Conservation (phyloP, 1,284 basidiomycete genomes). For the Heterobasidion irregulare region DNA sequence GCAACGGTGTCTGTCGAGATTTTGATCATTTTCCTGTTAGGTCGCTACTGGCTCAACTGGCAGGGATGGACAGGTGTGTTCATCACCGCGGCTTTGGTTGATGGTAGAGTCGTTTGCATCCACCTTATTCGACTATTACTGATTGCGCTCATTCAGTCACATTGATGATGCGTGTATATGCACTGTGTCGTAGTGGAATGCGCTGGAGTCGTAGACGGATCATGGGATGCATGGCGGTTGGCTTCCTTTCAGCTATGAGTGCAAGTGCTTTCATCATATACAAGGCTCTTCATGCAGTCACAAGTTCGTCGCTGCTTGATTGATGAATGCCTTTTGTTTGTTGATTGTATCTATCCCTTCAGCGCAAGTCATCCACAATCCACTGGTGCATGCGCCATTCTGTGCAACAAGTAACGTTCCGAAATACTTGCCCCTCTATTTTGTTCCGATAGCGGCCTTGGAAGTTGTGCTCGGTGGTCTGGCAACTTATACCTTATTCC, state of each 20-base stretch:
- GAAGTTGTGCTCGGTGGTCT: neutral
- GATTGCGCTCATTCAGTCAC: neutral
- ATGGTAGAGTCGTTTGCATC: neutral
- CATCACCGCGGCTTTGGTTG: neutral
- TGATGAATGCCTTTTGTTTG: neutral
- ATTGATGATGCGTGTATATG: neutral
- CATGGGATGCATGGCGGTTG: neutral
- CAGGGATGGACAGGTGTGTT: neutral
- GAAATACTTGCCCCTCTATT: neutral
- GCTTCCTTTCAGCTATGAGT: neutral
- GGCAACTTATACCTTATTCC: neutral
- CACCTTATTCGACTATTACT: neutral
- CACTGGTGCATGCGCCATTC: neutral
- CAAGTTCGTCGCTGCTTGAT: neutral
- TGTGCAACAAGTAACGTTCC: neutral
- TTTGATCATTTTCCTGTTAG: neutral
- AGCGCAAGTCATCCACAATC: neutral
- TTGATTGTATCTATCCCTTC: neutral
- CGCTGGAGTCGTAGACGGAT: neutral
- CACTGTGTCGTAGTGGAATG: neutral
- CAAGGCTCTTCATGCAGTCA: neutral
- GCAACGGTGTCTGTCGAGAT: neutral
- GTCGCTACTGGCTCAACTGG: neutral
- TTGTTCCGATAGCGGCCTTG: neutral
- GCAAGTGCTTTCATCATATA: neutral